These are phyloP conservation scores for Volutella citrinella DNA, from an alignment of 2,329 filamentous ascomycete species.

Conservation along the genomic window DNA sequence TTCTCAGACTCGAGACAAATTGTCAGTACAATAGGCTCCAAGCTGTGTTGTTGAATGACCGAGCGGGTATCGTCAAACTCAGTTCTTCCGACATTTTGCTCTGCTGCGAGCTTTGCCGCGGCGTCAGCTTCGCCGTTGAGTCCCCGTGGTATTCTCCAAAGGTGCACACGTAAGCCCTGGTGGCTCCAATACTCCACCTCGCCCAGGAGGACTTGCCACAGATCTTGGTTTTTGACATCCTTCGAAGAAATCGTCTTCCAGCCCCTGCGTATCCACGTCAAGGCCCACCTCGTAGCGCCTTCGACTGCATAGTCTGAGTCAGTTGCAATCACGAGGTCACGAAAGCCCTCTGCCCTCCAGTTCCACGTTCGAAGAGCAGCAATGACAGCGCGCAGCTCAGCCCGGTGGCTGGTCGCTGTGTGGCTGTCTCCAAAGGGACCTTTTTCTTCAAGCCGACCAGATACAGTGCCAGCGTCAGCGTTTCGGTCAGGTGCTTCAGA, in stretches of 20 bases:
- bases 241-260: constrained; percentile 38
- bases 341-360: constrained; percentile 26
- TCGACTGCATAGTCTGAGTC: constrained; percentile 12
- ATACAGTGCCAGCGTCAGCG: not conserved
- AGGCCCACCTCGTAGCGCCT: constrained; percentile 9
- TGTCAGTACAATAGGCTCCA: constrained; percentile 2
- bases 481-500: too few species aligned
- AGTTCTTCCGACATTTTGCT: too few species aligned
- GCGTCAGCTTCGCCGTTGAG: constrained; percentile 41
- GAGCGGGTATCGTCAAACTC: too few species aligned
- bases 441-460: constrained; percentile 37
- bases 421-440: constrained; percentile 38
- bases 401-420: constrained; percentile 44
- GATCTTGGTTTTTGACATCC: constrained; percentile 47
- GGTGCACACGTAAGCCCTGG: constrained; percentile 33
- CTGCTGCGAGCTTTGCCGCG: constrained; percentile 34
- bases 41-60: too few species aligned
- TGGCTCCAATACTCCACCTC: constrained; percentile 32
- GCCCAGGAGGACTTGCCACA: constrained; percentile 48
- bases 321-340: constrained; percentile 39
- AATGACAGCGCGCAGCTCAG: constrained; percentile 13
- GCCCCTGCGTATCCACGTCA: constrained; percentile 28
- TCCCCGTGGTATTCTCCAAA: constrained; percentile 47
- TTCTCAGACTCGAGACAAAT: constrained; percentile 5
- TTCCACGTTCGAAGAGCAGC: constrained; percentile 4